Base-by-base conservation (phyloP, 2,329 filamentous ascomycete species). In the Diaporthe citriasiana region DNA sequence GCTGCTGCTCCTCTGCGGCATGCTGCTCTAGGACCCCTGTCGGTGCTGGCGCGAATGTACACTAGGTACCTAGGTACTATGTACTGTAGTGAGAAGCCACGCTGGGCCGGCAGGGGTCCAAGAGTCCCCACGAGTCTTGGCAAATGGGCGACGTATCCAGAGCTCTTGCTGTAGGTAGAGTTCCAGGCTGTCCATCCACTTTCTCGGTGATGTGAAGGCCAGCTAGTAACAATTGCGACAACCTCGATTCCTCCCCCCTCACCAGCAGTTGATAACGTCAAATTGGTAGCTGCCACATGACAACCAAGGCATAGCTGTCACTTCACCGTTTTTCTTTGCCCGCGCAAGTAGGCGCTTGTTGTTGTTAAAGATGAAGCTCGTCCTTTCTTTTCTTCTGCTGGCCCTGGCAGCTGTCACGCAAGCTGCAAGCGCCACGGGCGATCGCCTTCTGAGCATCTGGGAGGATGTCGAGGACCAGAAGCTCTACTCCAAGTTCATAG, bases 391-490 rank as follows among this genome's bases (percentile, higher is more conserved):
- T 81, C 85, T 95, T 77, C 83, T 94, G 75, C 85, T 95, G 79
- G 87, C 91, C 77, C 87, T 94, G 76, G 85, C 90, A 76, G 89
- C 92, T 80, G 86, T 91, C 73, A 93, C 91, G 78, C 90, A 93
- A 82, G 95, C 95, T 73, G 85, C 93, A 80, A 98, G 95, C 86
- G 93, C 92, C 76, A 89, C 91, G 65, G 97, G 96, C 75, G 90
- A 90, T 83, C 90, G 95, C 81, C 85, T 98, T 83, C 88, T 99
- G 80, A 95, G 97, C 75, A 89, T 99, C 74, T 85, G 98, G 70
- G 96, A 98, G 80, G 93, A 97, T 79, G 88, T 91, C 76, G 89
- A 90, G 55, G 94, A 98, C 81, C 95, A 95, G 88, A 90, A 89
- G 78, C 89, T 90, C 78, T 99, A 98, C 84, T 94, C 93, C 74